phyloP scores from a whole-genome alignment of 495 filamentous ascomycete genomes.

The Umbilicaria muhlenbergii region DNA sequence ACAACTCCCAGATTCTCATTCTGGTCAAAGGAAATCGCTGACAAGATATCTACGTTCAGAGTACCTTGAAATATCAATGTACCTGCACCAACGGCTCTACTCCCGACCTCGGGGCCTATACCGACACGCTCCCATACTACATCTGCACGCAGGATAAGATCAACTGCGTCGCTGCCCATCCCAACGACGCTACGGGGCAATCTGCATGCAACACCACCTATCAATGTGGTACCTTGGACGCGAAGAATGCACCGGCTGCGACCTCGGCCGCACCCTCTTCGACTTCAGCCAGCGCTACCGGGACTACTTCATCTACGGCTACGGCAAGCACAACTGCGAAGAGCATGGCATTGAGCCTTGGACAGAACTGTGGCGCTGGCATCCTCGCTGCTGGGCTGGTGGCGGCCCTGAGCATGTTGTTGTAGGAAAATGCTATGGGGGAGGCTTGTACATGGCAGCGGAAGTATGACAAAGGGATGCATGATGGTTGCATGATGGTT shows the following conservation, averaged over 20 bases:
- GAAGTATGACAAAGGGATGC: no score
- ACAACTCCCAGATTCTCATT: constrained; percentile 3
- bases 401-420: constrained; percentile 30
- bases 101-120: constrained; percentile 36
- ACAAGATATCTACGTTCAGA: constrained; percentile 15
- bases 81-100: constrained; percentile 33
- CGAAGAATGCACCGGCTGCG: constrained; percentile 17
- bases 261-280: constrained; percentile 13
- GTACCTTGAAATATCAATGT: constrained; percentile 35
- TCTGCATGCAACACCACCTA: constrained; percentile 24
- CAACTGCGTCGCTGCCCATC: constrained; percentile 33
- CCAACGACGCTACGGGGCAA: constrained; percentile 28
- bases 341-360: constrained; percentile 20
- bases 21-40: constrained; percentile 1
- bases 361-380: constrained; percentile 33
- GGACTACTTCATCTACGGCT: constrained; percentile 15
- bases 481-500: no score
- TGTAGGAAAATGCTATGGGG: constrained; percentile 19
- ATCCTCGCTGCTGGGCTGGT: constrained; percentile 31
- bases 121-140: constrained; percentile 39
- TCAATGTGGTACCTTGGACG: constrained; percentile 33
- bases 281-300: constrained; percentile 9
- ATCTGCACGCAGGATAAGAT: constrained; percentile 34
- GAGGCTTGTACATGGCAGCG: no score
- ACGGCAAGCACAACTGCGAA: constrained; percentile 22